Base-by-base conservation (phyloP, 2,329 filamentous ascomycete species). In the Pseudogymnoascus sp. region DNA sequence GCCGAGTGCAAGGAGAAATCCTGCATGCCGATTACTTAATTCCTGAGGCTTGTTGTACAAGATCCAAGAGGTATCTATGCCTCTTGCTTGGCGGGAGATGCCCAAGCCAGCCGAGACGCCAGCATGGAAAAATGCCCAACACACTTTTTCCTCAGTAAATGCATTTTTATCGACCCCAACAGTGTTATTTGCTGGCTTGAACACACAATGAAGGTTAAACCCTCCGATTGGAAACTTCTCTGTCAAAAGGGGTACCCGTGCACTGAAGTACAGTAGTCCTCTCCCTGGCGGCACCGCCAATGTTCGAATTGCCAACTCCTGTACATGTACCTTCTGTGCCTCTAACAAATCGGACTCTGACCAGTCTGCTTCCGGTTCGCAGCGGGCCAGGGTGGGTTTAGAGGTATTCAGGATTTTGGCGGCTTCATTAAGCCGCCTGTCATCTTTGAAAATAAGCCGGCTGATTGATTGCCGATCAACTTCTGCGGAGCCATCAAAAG, bases 1-100 rank as follows among this genome's bases (percentile, higher is more conserved):
- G 3, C 94, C 94, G 4, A 99, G 80, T 4, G 92, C 94, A 0
- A 99, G 81, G 45, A 99, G 77, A 66, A 99, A 94, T 0, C 94
- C 94, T 30, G 94, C 95, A 73, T 99, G 94, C n/a, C 94, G 85
- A 72, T 97, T 97, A 66, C 89, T 97, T 12, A 97, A 81, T 61
- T 99, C 94, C 38, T 86, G 83, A 0, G 94, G 93, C 72, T 96
- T 97, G 78, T 99, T 99, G 80, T 95, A 99, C 35, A 97, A 82
- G 67, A 99, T 97, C 95, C 95, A 99, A 0, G 93, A 97, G 0
- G 92, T 97, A 72, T 99, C 94, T 66, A 99, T 97, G 3, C 93
- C 93, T 70, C 91, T 91, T 3, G 92, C 93, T 62, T 91, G 84
- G 11, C 87, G 88, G 5, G 94, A 96, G 60, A 99, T 96, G 63